A percentile compares a stretch with the other conserved stretches of the same genome.
These are phyloP conservation scores for Trichoderma arundinaceum DNA, from an alignment of 2,329 filamentous ascomycete genomes.

Conservation along the genomic window DNA sequence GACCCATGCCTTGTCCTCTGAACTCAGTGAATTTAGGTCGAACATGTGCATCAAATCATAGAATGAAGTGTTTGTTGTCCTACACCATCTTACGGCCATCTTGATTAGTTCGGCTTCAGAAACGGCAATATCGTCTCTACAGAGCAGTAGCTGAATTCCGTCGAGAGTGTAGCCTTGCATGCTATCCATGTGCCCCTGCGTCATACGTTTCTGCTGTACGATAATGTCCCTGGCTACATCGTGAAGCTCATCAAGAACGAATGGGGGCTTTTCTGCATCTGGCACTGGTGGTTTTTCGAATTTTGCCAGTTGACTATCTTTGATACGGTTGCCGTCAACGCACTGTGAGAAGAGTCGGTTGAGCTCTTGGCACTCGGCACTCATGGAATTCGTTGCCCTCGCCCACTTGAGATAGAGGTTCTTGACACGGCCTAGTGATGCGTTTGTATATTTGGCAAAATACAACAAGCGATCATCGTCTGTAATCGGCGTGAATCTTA, in stretches of 20 bases:
- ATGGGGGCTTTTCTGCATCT: conserved; percentile 35
- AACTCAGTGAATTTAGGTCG: conserved; percentile 42
- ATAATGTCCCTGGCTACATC: conserved; percentile 37
- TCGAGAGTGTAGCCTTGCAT: conserved; percentile 38
- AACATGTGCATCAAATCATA: conserved; percentile 41
- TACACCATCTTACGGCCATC: conserved; percentile 45
- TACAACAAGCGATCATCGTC: conserved; percentile 48
- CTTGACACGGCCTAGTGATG: conserved; percentile 48
- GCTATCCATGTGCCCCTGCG: conserved; percentile 18
- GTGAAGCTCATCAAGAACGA: conserved; percentile 48
- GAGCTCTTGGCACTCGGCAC: conserved; percentile 48
- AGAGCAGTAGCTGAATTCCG: conserved; percentile 43
- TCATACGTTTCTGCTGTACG: conserved; percentile 4
- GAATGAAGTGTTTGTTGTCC: conserved; percentile 38
- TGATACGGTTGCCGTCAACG: conserved; percentile 50
- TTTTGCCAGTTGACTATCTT: conserved; percentile 40
- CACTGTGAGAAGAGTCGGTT: conserved; percentile 50
- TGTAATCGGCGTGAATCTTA: conserved; percentile 46
- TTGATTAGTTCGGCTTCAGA: conserved; percentile 48
- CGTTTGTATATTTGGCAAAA: conserved; percentile 49
- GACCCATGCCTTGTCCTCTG: conserved; percentile 48
- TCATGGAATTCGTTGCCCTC: conserved; percentile 45
- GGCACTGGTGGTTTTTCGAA: conserved; percentile 42
- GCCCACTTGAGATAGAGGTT: conserved; percentile 52
- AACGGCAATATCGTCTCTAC: conserved; percentile 44